Base-by-base conservation (phyloP, 2,329 filamentous ascomycete species). In the Blumeriella jaapii region DNA sequence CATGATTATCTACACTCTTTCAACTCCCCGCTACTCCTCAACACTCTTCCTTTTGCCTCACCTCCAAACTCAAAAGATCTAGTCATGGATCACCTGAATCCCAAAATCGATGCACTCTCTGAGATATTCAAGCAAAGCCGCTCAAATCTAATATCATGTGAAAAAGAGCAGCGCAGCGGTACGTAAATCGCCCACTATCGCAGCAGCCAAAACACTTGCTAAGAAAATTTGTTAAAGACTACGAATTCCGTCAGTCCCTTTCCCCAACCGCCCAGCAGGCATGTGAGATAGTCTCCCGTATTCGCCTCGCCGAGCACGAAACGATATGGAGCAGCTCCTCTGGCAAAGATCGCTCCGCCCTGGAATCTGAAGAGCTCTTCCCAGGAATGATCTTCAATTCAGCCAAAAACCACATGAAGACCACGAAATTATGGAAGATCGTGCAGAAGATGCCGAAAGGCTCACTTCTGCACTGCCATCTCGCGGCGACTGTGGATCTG, bases 361-460 rank as follows among this genome's bases (percentile, higher is more conserved):
- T 83, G 13, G 23, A 60, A n/a, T 61, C 71, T 49, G 74, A 86
- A 53, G 67, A 68, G 27, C 61, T 84, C 2, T 82, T 80, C 54
- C 83, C 84, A 1, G 85, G 85, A 11, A 93, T 93, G 78, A 87
- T 91, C 78, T 94, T 93, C 61, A 78, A 73, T 23, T 67, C 86
- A 17, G 84, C 83, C 49, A 87, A 84, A 58, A 70, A 75, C 9
- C 73, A 75, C 27, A 87, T 93, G 72, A 82, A 93, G 57, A 66
- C 66, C 47, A 91, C 83, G 6, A 75, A 76, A 51, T 67, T 94
- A 11, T 95, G 83, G 82, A 69, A 74, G 40, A 89, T 94, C 47
- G 71, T 93, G 5, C 71, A 75, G 36, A 70, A 64, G 40, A 83
- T 95, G 81, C 89, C 89, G 24, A 95, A 95, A 59, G 89, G 87